phyloP scores from a whole-genome alignment of 371 early-diverging fungal genomes.

The Circinella umbellata region DNA sequence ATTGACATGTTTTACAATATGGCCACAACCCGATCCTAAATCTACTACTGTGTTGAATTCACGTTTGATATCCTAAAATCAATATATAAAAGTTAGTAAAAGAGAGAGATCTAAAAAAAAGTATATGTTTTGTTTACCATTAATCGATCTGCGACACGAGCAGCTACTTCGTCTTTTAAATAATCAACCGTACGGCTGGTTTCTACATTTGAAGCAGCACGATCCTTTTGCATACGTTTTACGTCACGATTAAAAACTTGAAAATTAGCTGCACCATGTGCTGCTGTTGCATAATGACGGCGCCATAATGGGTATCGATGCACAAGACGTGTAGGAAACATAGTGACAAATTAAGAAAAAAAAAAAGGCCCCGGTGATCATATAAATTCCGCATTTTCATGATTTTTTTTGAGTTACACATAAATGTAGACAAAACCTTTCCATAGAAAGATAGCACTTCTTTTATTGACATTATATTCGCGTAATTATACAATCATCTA shows the following conservation, averaged over 20 bases:
- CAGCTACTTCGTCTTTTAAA: conserved; percentile 90
- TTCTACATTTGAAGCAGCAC: conserved; percentile 69
- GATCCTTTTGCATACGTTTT: conserved; percentile 80
- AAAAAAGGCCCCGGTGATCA: not conserved
- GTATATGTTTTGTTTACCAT: conserved; percentile 53
- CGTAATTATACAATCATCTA: too few relatives aligned
- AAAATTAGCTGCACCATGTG: conserved; percentile 45
- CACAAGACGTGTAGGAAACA: conserved; percentile 14
- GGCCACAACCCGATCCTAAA: conserved; percentile 89
- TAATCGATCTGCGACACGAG: conserved; percentile 86
- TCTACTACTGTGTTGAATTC: conserved; percentile 86
- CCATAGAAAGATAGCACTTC: too few relatives aligned
- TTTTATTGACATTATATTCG: too few relatives aligned
- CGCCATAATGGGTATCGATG: conserved; percentile 10
- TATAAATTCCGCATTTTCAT: too few relatives aligned
- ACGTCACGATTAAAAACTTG: conserved; percentile 78
- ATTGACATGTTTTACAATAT: conserved; percentile 81
- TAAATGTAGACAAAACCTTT: too few relatives aligned
- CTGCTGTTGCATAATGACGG: conserved; percentile 25
- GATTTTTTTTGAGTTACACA: too few relatives aligned
- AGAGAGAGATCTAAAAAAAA: not conserved
- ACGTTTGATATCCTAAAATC: conserved; percentile 73
- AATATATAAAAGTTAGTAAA: not conserved
- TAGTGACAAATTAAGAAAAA: conserved; percentile 2
- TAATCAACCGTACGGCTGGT: conserved; percentile 86